phyloP scores from a whole-genome alignment of 768 basidiomycete species.

The Rhizopogon vesiculosus region DNA sequence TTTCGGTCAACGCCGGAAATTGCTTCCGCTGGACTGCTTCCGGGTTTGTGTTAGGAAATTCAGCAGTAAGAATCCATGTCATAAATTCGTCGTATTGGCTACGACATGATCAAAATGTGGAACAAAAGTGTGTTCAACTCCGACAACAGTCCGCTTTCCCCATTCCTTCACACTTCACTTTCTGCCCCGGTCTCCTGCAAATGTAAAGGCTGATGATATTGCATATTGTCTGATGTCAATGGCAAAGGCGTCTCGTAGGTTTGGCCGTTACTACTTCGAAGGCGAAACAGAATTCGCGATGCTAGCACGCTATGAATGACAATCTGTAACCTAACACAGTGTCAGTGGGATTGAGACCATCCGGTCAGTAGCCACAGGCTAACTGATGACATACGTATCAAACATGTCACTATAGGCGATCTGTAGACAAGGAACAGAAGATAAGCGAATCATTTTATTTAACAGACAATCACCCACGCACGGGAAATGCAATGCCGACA shows the following conservation, averaged over 20 bases:
- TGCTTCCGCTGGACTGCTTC: not conserved
- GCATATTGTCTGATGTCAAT: not conserved
- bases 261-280: conserved; percentile 12
- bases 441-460: not conserved
- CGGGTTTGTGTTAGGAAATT: too few relatives aligned
- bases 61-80: not conserved
- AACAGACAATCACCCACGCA: not conserved
- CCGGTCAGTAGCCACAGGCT: not conserved
- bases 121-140: not conserved
- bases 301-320: conserved; percentile 21
- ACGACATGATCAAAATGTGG: not conserved
- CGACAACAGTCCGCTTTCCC: not conserved
- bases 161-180: not conserved
- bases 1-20: not conserved
- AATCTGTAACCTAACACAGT: conserved; percentile 9
- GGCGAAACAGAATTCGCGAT: conserved; percentile 24
- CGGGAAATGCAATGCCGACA: conserved; percentile 7
- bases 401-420: not conserved
- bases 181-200: not conserved
- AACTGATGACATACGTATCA: not conserved
- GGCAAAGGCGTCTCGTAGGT: not conserved
- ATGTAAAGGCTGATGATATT: not conserved
- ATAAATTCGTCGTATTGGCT: not conserved
- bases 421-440: not conserved
- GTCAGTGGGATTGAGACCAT: not conserved